phyloP scores from a whole-genome alignment of 345 rosid species.

The Dimocarpus longan region DNA sequence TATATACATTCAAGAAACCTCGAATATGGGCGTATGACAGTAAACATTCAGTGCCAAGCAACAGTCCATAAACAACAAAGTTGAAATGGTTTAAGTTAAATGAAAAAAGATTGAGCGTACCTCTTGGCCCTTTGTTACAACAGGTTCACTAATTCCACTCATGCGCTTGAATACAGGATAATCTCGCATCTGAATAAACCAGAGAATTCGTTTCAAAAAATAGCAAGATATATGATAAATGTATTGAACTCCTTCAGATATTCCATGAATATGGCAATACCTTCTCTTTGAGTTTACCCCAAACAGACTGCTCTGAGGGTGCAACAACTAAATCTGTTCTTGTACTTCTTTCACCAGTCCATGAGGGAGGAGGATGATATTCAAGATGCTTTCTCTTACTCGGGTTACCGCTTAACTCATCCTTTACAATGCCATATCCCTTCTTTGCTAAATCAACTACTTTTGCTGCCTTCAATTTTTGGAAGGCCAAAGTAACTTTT shows the following conservation, averaged over 20 bases:
- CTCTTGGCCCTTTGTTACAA: constrained; percentile 88
- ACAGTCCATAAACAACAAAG: not conserved
- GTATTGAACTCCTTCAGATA: not conserved
- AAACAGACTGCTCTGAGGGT: constrained; percentile 64
- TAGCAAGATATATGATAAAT: not conserved
- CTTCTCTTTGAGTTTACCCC: constrained; percentile 73
- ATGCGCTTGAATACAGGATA: constrained; percentile 70
- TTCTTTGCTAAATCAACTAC: constrained; percentile 78
- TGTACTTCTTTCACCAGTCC: constrained; percentile 72
- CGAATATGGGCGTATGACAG: not conserved
- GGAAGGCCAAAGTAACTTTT: constrained; percentile 59
- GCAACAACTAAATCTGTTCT: constrained; percentile 72
- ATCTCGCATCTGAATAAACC: constrained; percentile 60
- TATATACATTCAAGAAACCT: not conserved
- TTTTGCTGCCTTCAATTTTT: constrained; percentile 68
- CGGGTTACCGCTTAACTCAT: constrained; percentile 70
- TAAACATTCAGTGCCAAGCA: constrained; percentile 1
- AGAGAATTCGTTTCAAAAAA: constrained; percentile 6
- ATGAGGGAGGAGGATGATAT: constrained; percentile 61
- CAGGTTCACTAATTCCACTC: constrained; percentile 79
- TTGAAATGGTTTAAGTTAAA: not conserved
- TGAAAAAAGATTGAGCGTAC: constrained; percentile 35
- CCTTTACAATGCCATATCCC: constrained; percentile 87
- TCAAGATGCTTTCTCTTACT: constrained; percentile 84
- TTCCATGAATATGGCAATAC: constrained; percentile 27